Evolutionary conservation across 306 rosid species (phyloP).

Genomic region (Cercis canadensis): DNA sequence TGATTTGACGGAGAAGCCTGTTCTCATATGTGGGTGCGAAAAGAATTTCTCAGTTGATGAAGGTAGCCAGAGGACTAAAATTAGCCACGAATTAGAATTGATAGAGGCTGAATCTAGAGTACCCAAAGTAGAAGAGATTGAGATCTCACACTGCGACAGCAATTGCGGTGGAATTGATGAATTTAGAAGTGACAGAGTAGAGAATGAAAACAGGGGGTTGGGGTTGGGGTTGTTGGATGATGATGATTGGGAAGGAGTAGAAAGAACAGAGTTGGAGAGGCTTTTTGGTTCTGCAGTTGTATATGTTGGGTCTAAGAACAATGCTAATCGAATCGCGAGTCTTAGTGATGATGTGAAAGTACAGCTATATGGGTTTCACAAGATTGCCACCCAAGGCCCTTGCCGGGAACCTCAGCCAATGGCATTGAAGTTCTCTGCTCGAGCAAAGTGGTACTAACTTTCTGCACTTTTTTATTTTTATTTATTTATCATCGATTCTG

Average conservation of each 20-base stretch:
- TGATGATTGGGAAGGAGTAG: slow-evolving; percentile 86
- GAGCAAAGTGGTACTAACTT: slow-evolving; percentile 72
- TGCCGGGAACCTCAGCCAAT: slow-evolving; percentile 72
- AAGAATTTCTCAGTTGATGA: slow-evolving; percentile 28
- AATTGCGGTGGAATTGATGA: slow-evolving; percentile 35
- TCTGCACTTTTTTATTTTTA: background rate
- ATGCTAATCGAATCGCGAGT: slow-evolving; percentile 35
- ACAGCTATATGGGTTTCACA: slow-evolving; percentile 68
- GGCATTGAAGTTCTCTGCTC: slow-evolving; percentile 65
- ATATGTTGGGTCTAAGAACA: slow-evolving; percentile 49
- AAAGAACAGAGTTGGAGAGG: slow-evolving; percentile 75
- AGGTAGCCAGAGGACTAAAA: slow-evolving; percentile 24
- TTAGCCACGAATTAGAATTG: slow-evolving; percentile 39
- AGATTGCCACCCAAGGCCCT: slow-evolving; percentile 74
- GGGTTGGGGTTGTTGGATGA: slow-evolving; percentile 41
- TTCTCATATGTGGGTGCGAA: background rate
- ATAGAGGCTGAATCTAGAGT: slow-evolving; percentile 18
- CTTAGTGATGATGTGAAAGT: slow-evolving; percentile 55
- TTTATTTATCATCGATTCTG: background rate
- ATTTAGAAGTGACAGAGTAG: slow-evolving; percentile 14
- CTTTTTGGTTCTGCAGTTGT: slow-evolving; percentile 62
- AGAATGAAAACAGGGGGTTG: slow-evolving; percentile 10
- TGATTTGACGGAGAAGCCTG: slow-evolving; percentile 37
- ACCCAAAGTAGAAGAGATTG: slow-evolving; percentile 28
- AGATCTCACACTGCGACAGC: slow-evolving; percentile 33